Percentiles rank a stretch among this genome's conserved stretches.
These are phyloP conservation scores for Sanghuangporus baumii DNA, from an alignment of 1,284 basidiomycete genomes.

Conservation along the genomic window DNA sequence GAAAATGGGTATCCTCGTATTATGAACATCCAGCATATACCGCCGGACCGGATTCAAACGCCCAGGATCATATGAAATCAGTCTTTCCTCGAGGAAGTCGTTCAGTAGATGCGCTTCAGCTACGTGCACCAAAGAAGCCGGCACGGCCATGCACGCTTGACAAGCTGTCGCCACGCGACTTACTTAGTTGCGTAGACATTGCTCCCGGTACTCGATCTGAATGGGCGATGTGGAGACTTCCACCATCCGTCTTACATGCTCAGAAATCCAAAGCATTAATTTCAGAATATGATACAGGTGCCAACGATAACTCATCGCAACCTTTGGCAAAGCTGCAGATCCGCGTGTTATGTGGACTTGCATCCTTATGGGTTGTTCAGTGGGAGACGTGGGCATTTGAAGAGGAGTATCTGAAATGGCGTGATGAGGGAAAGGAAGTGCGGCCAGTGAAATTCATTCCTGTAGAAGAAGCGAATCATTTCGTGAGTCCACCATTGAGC, in stretches of 20 bases:
- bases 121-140: constrained; percentile 7
- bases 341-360: constrained; percentile 3
- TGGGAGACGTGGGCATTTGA: constrained; percentile 22
- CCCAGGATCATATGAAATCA: background rate
- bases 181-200: constrained; percentile 5
- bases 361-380: constrained; percentile 17
- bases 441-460: constrained; percentile 20
- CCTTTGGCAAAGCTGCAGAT: constrained; percentile 1
- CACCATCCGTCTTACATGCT: background rate
- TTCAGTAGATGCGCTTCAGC: background rate
- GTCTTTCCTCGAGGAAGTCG: background rate
- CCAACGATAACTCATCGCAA: background rate
- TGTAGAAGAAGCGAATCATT: constrained; percentile 24
- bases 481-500: constrained; percentile 18
- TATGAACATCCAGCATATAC: constrained; percentile 11
- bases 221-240: constrained; percentile 1
- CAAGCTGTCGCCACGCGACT: constrained; percentile 2
- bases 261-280: constrained; percentile 3
- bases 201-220: constrained; percentile 10
- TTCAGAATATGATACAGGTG: background rate
- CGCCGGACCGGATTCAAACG: background rate
- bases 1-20: constrained; percentile 9
- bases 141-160: constrained; percentile 4
- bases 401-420: constrained; percentile 10
- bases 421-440: constrained; percentile 3